Percentiles rank a stretch among this genome's conserved stretches.
phyloP scores from a whole-genome alignment of 257 asterid genomes.

The Solanum stenotomum region DNA sequence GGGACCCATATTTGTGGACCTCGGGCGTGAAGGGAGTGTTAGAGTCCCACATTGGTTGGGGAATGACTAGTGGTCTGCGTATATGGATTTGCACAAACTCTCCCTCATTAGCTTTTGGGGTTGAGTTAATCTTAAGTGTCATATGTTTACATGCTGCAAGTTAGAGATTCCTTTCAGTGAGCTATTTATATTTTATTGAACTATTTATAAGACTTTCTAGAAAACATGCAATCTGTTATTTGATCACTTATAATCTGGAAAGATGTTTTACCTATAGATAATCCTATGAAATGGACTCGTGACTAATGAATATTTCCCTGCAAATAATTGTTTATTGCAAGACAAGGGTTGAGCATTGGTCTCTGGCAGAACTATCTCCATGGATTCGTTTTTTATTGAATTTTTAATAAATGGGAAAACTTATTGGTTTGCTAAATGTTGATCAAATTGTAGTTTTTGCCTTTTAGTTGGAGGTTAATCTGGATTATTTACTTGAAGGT shows the following conservation, averaged over 20 bases:
- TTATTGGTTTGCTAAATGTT: neutral
- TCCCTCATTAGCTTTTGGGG: neutral
- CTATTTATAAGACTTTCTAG: neutral
- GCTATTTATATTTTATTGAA: neutral
- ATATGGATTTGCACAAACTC: neutral
- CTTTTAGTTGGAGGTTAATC: neutral
- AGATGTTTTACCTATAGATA: neutral
- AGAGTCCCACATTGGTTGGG: neutral
- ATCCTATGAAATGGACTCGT: neutral
- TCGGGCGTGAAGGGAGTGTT: neutral
- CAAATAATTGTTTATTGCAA: neutral
- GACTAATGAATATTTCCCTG: neutral
- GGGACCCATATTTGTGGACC: too few species aligned
- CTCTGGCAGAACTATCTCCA: neutral
- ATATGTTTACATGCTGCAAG: neutral
- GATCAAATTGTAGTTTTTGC: neutral
- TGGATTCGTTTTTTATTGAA: neutral
- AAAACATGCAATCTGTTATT: neutral
- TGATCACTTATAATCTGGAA: neutral
- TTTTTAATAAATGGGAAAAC: neutral
- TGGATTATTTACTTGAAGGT: neutral
- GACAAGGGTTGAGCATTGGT: neutral
- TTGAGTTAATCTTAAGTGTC: neutral
- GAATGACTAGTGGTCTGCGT: neutral
- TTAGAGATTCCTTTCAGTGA: neutral